Conservation (phyloP, 2,329 filamentous ascomycete genomes). For the Orbilia brochopaga region DNA sequence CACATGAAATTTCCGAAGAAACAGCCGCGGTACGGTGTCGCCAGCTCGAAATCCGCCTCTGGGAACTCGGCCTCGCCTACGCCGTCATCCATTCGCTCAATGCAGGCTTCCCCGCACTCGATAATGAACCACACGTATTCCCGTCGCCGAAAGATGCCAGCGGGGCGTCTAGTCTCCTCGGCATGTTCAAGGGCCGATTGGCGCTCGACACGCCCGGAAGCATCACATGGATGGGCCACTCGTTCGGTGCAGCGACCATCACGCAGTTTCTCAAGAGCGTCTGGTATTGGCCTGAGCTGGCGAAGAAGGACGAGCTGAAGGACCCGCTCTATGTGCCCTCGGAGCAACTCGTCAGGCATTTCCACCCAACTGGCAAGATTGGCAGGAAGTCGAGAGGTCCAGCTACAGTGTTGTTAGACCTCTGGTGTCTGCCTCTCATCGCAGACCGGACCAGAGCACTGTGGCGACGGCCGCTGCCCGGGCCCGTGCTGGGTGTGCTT, state of each 20-base stretch:
- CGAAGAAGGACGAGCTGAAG: neutral
- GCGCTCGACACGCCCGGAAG: slow-evolving; percentile 74
- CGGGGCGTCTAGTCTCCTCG: slow-evolving; percentile 62
- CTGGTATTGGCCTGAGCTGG: slow-evolving; percentile 65
- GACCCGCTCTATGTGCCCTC: slow-evolving; percentile 28
- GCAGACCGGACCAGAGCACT: slow-evolving; percentile 64
- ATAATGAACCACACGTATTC: neutral
- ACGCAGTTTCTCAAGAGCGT: slow-evolving; percentile 80
- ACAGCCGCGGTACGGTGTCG: slow-evolving; percentile 63
- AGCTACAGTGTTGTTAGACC: slow-evolving; percentile 73
- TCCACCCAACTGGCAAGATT: slow-evolving; percentile 55
- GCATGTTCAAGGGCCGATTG: slow-evolving; percentile 67
- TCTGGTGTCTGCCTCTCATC: slow-evolving; percentile 56
- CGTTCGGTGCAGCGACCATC: slow-evolving; percentile 76
- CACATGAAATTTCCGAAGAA: neutral
- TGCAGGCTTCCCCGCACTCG: slow-evolving; percentile 58
- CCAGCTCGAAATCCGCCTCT: slow-evolving; percentile 75
- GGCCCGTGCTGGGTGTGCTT: neutral
- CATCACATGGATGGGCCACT: slow-evolving; percentile 78
- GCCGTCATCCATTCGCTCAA: slow-evolving; percentile 73
- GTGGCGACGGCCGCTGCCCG: slow-evolving; percentile 72
- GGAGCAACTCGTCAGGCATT: slow-evolving; percentile 1
- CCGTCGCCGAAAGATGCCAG: neutral
- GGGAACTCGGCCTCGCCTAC: slow-evolving; percentile 76
- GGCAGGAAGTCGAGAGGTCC: slow-evolving; percentile 64